A percentile compares a stretch with the other conserved stretches of the same genome.
Evolutionary conservation across 2,329 filamentous ascomycete genomes (phyloP).

Genomic region (Phaeosphaeria sp.): DNA sequence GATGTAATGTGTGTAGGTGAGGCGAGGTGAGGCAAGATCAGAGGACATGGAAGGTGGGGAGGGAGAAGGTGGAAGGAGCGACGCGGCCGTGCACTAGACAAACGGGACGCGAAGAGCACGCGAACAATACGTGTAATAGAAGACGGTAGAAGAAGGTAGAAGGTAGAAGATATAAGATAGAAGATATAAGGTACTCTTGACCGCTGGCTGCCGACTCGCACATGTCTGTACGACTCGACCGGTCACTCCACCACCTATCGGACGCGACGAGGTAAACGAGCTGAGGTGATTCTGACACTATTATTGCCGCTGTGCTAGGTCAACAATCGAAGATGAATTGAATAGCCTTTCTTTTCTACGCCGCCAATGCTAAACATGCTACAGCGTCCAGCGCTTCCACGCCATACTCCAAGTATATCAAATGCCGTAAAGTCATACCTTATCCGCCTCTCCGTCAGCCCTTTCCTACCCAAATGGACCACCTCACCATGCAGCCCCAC

Average conservation of each 20-base stretch:
- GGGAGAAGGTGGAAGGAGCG: conserved; percentile 17
- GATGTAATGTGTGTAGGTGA: neutral
- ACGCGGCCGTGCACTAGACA: conserved; percentile 5
- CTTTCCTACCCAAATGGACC: no score
- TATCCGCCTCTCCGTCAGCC: no score
- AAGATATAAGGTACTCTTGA: no score
- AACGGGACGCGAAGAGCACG: neutral
- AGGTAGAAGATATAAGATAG: neutral
- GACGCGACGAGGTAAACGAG: neutral
- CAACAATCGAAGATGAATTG: no score
- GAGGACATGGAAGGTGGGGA: conserved; percentile 5
- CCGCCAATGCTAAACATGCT: no score
- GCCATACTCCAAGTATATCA: no score
- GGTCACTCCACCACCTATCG: neutral
- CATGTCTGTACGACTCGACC: neutral
- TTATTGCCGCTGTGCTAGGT: no score
- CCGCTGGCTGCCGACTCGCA: neutral
- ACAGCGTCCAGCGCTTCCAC: no score
- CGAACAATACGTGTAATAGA: neutral
- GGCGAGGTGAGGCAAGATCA: conserved; percentile 7
- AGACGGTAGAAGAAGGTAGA: neutral
- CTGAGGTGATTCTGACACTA: neutral
- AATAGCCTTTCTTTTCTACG: no score
- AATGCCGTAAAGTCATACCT: no score
- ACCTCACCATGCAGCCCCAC: no score